Evolutionary conservation across 1,284 basidiomycete genomes (phyloP).

Genomic region (Trametes pubescens): DNA sequence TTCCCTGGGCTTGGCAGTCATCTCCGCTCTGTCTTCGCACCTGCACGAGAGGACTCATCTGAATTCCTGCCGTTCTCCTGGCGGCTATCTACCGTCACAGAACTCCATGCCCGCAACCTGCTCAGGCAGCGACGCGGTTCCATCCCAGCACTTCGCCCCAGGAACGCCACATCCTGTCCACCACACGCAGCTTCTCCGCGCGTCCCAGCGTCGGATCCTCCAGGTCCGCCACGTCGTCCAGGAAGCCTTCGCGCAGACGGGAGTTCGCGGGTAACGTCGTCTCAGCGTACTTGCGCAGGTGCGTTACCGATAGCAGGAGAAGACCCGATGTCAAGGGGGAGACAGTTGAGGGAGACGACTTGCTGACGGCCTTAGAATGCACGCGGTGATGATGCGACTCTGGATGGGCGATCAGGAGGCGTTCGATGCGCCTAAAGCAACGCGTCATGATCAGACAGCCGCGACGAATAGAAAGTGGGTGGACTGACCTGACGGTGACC

Average conservation of each 20-base stretch:
- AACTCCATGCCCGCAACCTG: neutral
- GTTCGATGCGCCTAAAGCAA: slow-evolving; percentile 71
- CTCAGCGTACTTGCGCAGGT: slow-evolving; percentile 70
- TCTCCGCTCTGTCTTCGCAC: too few relatives aligned
- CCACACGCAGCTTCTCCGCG: slow-evolving; percentile 76
- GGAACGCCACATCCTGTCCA: slow-evolving; percentile 92
- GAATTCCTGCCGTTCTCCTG: neutral
- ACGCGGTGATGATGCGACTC: slow-evolving; percentile 30
- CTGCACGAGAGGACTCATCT: neutral
- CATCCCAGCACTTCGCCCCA: slow-evolving; percentile 77
- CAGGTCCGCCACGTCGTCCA: slow-evolving; percentile 87
- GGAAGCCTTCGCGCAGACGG: slow-evolving; percentile 77
- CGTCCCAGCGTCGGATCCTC: slow-evolving; percentile 77
- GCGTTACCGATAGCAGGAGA: slow-evolving; percentile 75
- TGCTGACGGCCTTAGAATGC: slow-evolving; percentile 13
- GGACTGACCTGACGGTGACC: slow-evolving; percentile 67
- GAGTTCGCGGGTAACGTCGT: slow-evolving; percentile 60
- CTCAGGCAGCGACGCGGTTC: slow-evolving; percentile 44
- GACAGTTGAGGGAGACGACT: slow-evolving; percentile 39
- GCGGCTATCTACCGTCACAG: slow-evolving; percentile 3
- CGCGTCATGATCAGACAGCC: neutral
- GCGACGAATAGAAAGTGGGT: slow-evolving; percentile 1
- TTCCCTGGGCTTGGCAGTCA: neutral
- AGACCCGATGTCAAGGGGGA: slow-evolving; percentile 74
- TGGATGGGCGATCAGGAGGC: slow-evolving; percentile 67